Evolutionary conservation across 257 asterid genomes (phyloP).

Genomic region (Fraxinus excelsior): DNA sequence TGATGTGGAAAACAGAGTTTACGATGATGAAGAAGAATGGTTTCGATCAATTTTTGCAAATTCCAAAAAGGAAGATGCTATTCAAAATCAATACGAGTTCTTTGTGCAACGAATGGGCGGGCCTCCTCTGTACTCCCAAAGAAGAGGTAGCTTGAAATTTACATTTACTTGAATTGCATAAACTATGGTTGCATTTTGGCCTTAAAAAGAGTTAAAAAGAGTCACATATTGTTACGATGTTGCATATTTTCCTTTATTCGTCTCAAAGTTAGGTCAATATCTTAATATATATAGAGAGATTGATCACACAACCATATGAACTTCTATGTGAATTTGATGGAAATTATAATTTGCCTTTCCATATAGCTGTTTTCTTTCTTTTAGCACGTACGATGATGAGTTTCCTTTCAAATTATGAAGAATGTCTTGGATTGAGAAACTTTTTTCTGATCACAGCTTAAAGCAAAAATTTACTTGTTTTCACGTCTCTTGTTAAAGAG

Average conservation of each 20-base stretch:
- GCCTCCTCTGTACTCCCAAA: slow-evolving; percentile 78
- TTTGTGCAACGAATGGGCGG: slow-evolving; percentile 97
- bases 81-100: slow-evolving; percentile 95
- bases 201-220: neutral
- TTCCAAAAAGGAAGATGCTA: slow-evolving; percentile 90
- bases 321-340: neutral
- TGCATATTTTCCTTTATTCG: neutral
- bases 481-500: neutral
- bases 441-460: neutral
- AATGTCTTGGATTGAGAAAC: neutral
- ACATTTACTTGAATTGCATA: neutral
- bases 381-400: neutral
- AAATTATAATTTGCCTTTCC: neutral
- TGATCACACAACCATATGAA: neutral
- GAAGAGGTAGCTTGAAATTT: slow-evolving; percentile 60
- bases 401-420: neutral
- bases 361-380: neutral
- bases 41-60: slow-evolving; percentile 77
- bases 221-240: neutral
- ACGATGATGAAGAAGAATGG: slow-evolving; percentile 93
- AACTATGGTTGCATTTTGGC: neutral
- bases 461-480: neutral
- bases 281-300: neutral
- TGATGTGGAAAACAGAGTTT: slow-evolving; percentile 57
- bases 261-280: neutral